Conservation (phyloP, 305 asterid species). For the Euphrasia arctica region DNA sequence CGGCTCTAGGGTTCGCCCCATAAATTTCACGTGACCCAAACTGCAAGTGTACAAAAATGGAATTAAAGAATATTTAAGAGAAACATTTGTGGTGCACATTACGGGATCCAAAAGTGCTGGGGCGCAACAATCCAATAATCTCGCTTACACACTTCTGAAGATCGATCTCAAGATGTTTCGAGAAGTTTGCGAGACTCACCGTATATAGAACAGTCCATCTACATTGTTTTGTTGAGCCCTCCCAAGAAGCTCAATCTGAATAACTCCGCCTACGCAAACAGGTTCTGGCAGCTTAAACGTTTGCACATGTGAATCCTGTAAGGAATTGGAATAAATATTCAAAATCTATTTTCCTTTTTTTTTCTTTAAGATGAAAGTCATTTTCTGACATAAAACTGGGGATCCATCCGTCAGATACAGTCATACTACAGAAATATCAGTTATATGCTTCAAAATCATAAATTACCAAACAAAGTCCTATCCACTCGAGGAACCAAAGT, state of each 20-base stretch:
- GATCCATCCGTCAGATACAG: not conserved
- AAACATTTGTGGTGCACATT: too few species aligned
- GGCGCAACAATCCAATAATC: too few species aligned
- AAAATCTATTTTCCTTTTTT: not conserved
- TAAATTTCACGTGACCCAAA: conserved; percentile 33
- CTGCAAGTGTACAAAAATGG: conserved; percentile 26
- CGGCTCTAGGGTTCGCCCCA: conserved; percentile 40
- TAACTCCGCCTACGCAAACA: not conserved
- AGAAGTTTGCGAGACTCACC: not conserved
- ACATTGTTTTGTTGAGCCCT: not conserved
- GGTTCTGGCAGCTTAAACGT: conserved; percentile 8
- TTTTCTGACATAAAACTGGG: not conserved
- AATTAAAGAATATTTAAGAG: too few species aligned
- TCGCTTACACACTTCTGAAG: too few species aligned
- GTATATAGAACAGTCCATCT: conserved; percentile 3
- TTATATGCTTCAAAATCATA: not conserved
- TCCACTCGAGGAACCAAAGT: too few species aligned
- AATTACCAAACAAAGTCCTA: too few species aligned
- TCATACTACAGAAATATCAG: not conserved
- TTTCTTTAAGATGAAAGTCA: not conserved
- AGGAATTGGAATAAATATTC: not conserved
- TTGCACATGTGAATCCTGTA: not conserved
- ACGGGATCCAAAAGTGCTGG: too few species aligned
- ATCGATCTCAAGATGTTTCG: too few species aligned
- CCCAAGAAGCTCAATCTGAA: conserved; percentile 3